These are phyloP conservation scores for Aspergillus taichungensis DNA, from an alignment of 495 filamentous ascomycete species.

Conservation along the genomic window DNA sequence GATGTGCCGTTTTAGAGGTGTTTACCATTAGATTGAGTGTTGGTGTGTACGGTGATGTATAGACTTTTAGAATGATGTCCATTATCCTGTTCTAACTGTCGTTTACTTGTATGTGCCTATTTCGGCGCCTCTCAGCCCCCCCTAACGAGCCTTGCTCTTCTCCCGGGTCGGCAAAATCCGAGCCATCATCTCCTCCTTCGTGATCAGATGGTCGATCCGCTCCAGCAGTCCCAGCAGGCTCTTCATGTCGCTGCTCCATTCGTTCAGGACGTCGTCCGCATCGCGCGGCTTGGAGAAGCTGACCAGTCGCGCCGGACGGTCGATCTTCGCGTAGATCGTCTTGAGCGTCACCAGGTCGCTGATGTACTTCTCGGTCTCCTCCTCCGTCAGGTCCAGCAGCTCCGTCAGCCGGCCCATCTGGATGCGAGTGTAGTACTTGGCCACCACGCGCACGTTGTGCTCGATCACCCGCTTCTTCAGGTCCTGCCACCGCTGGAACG, in stretches of 20 bases:
- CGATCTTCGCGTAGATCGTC: constrained; percentile 96
- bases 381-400: constrained; percentile 82
- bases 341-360: constrained; percentile 90
- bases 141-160: constrained; percentile 39
- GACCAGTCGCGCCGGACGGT: constrained; percentile 83
- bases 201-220: constrained; percentile 95
- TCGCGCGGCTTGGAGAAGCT: constrained; percentile 89
- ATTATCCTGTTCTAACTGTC: constrained; percentile 23
- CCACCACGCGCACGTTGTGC: constrained; percentile 94
- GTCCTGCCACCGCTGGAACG: constrained; percentile 78
- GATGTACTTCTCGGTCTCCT: constrained; percentile 97
- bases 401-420: constrained; percentile 79
- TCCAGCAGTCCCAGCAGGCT: constrained; percentile 84
- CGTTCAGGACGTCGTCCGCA: constrained; percentile 95
- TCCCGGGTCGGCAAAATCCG: constrained; percentile 70
- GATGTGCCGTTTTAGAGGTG: constrained; percentile 50
- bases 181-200: constrained; percentile 99
- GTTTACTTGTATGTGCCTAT: constrained; percentile 33
- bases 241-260: constrained; percentile 99
- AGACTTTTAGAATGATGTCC: neutral
- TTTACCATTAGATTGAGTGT: neutral
- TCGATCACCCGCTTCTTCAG: constrained; percentile 97
- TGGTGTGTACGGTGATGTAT: neutral
- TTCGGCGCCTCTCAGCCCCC: constrained; percentile 14
- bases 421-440: constrained; percentile 98